A percentile compares a stretch with the other conserved stretches of the same genome.
These are phyloP conservation scores for Dendrothele bispora DNA, from an alignment of 768 basidiomycete genomes.

Conservation along the genomic window DNA sequence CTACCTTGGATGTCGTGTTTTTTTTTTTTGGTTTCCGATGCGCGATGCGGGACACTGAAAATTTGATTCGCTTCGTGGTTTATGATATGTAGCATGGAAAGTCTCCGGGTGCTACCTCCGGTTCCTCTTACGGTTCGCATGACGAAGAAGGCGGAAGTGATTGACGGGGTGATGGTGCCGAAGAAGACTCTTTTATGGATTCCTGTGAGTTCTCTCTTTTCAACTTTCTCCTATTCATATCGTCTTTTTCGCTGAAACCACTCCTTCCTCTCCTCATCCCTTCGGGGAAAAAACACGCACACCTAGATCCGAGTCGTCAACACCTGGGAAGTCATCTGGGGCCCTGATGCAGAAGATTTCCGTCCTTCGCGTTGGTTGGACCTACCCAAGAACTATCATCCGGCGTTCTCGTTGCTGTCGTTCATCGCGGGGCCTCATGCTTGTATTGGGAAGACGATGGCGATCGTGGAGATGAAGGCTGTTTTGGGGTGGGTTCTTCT, in stretches of 20 bases:
- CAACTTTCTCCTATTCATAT: no score
- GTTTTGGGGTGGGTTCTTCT: conserved; percentile 34
- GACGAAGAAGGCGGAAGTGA: conserved; percentile 36
- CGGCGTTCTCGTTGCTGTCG: conserved; percentile 36
- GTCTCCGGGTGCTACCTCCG: conserved; percentile 39
- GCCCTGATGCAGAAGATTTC: conserved; percentile 52
- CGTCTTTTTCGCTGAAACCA: no score
- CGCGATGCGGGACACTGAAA: no score
- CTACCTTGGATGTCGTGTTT: no score
- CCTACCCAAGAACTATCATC: conserved; percentile 33
- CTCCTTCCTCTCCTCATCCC: background rate
- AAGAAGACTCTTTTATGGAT: conserved; percentile 43
- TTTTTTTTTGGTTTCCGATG: no score
- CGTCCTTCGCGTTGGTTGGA: conserved; percentile 47
- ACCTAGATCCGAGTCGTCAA: conserved; percentile 49
- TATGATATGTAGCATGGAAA: conserved; percentile 34
- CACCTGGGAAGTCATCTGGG: conserved; percentile 50
- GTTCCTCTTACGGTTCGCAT: conserved; percentile 39
- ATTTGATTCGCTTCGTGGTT: no score
- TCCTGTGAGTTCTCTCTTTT: conserved; percentile 27
- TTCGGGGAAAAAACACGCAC: background rate
- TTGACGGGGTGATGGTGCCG: conserved; percentile 43
- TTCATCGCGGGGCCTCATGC: conserved; percentile 47
- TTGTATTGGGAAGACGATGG: conserved; percentile 50
- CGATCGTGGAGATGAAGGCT: conserved; percentile 48